Evolutionary conservation across 164 flowering plant genomes (phyloP).

Genomic region (Vitis rupestris): DNA sequence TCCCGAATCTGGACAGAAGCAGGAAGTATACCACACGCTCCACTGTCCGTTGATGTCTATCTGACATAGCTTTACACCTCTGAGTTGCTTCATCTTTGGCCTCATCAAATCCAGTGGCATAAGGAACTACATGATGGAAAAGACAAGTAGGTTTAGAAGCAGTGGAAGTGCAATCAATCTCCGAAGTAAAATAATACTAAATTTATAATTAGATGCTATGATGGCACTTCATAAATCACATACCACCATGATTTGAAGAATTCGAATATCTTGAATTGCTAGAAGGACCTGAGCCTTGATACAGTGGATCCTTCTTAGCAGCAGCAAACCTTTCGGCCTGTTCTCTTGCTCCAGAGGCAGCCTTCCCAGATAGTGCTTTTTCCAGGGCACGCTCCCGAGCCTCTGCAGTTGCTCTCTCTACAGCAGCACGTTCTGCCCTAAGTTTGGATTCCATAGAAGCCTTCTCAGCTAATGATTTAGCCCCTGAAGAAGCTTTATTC

Average conservation of each 20-base stretch:
- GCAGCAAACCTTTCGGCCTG: conserved; percentile 27
- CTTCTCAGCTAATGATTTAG: conserved; percentile 50
- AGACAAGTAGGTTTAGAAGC: conserved; percentile 3
- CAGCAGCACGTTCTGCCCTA: conserved; percentile 84
- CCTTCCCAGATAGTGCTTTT: conserved; percentile 65
- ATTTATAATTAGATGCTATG: neutral
- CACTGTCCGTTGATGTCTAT: conserved; percentile 48
- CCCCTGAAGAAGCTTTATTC: conserved; percentile 49
- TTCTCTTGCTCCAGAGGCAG: conserved; percentile 37
- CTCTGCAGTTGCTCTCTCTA: conserved; percentile 86
- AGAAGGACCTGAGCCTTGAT: conserved; percentile 34
- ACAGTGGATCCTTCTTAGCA: conserved; percentile 33
- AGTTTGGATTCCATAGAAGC: conserved; percentile 61
- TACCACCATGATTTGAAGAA: conserved; percentile 40
- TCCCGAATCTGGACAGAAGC: neutral
- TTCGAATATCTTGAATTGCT: conserved; percentile 32
- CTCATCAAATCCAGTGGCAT: conserved; percentile 28
- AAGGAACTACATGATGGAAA: conserved; percentile 13
- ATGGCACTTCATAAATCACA: conserved; percentile 11
- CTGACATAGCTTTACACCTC: conserved; percentile 50
- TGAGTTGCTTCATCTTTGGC: conserved; percentile 40
- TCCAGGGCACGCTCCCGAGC: conserved; percentile 83
- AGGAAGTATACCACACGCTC: conserved; percentile 55
- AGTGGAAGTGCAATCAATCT: neutral
- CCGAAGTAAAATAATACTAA: neutral